These are phyloP conservation scores for Leishmania tropica DNA, from an alignment of 208 protist species.

Conservation along the genomic window DNA sequence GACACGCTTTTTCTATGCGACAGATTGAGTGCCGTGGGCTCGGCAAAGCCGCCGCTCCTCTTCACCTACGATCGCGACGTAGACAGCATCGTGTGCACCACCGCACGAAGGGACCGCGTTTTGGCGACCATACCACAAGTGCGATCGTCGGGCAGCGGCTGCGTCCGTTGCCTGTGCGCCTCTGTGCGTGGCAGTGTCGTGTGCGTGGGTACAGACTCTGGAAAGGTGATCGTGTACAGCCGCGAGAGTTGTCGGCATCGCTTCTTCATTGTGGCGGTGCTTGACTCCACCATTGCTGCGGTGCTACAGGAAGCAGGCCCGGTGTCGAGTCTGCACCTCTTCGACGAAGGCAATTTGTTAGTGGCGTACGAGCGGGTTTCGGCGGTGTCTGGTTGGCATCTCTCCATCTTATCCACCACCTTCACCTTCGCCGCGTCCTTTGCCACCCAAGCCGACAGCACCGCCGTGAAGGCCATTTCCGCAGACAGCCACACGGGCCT, in stretches of 20 bases:
- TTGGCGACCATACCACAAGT: slow-evolving; percentile 40
- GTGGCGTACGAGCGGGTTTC: slow-evolving; percentile 33
- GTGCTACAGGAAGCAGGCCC: slow-evolving; percentile 5
- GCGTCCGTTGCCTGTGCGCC: slow-evolving; percentile 44
- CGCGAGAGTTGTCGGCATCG: slow-evolving; percentile 24
- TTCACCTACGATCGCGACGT: slow-evolving; percentile 40
- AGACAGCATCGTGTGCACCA: slow-evolving; percentile 39
- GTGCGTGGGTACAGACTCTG: slow-evolving; percentile 48
- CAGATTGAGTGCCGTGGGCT: slow-evolving; percentile 18
- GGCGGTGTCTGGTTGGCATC: slow-evolving; percentile 51
- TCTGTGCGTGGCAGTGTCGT: slow-evolving; percentile 56
- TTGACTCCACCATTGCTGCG: slow-evolving; percentile 32
- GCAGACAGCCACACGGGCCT: slow-evolving; percentile 32
- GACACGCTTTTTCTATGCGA: slow-evolving; percentile 23
- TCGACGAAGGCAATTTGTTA: slow-evolving; percentile 46
- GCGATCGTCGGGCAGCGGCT: slow-evolving; percentile 43
- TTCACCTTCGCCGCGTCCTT: slow-evolving; percentile 45
- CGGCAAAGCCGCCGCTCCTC: slow-evolving; percentile 18
- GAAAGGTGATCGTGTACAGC: slow-evolving; percentile 55
- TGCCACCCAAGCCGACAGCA: slow-evolving; percentile 23
- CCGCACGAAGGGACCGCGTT: slow-evolving; percentile 22
- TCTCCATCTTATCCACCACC: slow-evolving; percentile 35
- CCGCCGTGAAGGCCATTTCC: slow-evolving; percentile 36
- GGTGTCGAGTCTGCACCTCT: slow-evolving; percentile 40
- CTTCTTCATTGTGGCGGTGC: slow-evolving; percentile 40